Evolutionary conservation across 2,329 filamentous ascomycete species (phyloP).

Genomic region (Beauveria varroae): DNA sequence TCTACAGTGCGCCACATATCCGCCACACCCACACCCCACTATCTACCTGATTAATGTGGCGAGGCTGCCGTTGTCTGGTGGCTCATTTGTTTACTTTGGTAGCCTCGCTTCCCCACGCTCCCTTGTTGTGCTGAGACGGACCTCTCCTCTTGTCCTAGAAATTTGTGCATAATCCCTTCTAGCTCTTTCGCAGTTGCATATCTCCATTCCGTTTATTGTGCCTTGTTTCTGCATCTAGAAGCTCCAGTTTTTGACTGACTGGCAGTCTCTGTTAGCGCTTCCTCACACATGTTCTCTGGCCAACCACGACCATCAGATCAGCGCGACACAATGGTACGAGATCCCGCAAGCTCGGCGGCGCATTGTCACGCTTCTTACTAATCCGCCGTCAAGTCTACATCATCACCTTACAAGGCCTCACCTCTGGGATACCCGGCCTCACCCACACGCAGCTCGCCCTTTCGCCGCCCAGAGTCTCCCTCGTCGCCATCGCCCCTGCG

Average conservation of each 20-base stretch:
- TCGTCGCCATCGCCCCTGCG: constrained; percentile 59
- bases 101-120: constrained; percentile 1
- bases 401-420: constrained; percentile 59
- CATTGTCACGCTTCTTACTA: background rate
- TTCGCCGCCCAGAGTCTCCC: constrained; percentile 54
- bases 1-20: background rate
- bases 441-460: constrained; percentile 52
- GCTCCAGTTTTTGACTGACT: constrained; percentile 3
- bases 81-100: constrained; percentile 13
- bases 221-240: background rate
- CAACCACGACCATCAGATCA: constrained; percentile 9
- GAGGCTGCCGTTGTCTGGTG: constrained; percentile 11
- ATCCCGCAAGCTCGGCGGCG: background rate
- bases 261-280: background rate
- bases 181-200: background rate
- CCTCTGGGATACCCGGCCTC: constrained; percentile 64
- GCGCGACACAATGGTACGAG: constrained; percentile 10
- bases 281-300: constrained; percentile 7
- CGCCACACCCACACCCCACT: background rate
- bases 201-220: background rate
- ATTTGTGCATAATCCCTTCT: background rate
- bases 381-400: constrained; percentile 38
- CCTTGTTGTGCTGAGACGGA: background rate
- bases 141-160: background rate
- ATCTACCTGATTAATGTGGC: background rate